phyloP scores from a whole-genome alignment of 2,329 filamentous ascomycete genomes.

The Cryoendolithus antarcticus region DNA sequence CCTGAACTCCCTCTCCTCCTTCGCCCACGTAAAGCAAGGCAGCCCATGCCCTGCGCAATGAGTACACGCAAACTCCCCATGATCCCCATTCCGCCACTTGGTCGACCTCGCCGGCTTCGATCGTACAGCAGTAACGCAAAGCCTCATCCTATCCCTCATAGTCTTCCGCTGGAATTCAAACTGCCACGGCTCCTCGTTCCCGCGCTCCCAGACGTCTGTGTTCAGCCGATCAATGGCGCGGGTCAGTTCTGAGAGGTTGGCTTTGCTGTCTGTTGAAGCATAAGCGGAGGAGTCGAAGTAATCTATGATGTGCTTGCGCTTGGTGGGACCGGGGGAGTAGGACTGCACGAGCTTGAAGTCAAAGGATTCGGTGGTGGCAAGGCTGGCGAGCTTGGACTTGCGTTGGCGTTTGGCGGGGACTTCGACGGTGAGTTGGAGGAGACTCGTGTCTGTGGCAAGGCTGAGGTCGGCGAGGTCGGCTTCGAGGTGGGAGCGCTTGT shows the following conservation, averaged over 20 bases:
- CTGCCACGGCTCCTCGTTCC: slow-evolving; percentile 10
- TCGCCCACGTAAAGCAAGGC: slow-evolving; percentile 13
- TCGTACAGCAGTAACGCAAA: not conserved
- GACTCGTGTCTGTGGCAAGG: not conserved
- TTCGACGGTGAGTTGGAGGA: not conserved
- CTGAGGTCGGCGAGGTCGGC: too few species aligned
- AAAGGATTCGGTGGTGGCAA: not conserved
- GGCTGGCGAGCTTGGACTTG: not conserved
- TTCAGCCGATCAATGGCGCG: slow-evolving; percentile 6
- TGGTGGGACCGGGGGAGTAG: not conserved
- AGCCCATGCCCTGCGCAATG: slow-evolving; percentile 12
- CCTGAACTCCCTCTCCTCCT: slow-evolving; percentile 11
- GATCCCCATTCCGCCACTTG: slow-evolving; percentile 11
- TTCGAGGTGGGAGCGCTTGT: too few species aligned
- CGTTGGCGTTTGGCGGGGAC: not conserved
- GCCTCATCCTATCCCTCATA: not conserved
- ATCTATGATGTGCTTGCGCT: not conserved
- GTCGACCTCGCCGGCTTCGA: slow-evolving; percentile 11
- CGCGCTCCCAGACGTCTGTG: slow-evolving; percentile 9
- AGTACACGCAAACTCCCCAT: slow-evolving; percentile 15
- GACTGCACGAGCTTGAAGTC: slow-evolving; percentile 3
- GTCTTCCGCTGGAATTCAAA: slow-evolving; percentile 10
- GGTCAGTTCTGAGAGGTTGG: slow-evolving; percentile 7
- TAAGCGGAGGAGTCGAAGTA: not conserved
- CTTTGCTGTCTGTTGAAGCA: slow-evolving; percentile 3